phyloP scores from a whole-genome alignment of 306 rosid genomes.

The Sechiopsis laciniata region DNA sequence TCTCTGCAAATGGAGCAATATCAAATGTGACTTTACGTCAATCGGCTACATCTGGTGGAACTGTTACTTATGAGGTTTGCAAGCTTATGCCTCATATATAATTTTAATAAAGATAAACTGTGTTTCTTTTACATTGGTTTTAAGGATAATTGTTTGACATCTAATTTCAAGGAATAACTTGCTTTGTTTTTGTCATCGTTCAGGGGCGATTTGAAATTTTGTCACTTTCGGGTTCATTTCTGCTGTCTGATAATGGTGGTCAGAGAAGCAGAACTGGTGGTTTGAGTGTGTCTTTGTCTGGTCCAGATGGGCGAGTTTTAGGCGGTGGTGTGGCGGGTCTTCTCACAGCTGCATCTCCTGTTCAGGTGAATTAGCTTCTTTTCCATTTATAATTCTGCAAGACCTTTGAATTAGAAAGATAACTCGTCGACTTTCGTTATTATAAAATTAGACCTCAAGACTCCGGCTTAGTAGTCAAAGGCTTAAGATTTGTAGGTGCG shows the following conservation, averaged over 20 bases:
- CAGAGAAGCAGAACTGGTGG: conserved; percentile 48
- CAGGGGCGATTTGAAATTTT: conserved; percentile 79
- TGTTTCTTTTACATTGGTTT: no score
- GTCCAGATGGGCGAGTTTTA: conserved; percentile 66
- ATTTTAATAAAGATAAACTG: neutral
- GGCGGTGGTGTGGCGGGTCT: conserved; percentile 71
- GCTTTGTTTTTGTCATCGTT: conserved; percentile 17
- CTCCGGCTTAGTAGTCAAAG: no score
- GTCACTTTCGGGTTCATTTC: conserved; percentile 60
- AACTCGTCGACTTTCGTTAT: neutral
- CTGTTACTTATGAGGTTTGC: conserved; percentile 82
- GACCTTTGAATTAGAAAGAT: neutral
- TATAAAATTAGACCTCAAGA: no score
- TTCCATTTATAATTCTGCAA: neutral
- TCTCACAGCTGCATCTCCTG: conserved; percentile 65
- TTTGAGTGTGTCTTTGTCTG: conserved; percentile 54
- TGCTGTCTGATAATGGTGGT: conserved; percentile 39
- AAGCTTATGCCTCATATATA: neutral
- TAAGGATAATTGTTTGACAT: neutral
- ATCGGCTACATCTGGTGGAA: conserved; percentile 58
- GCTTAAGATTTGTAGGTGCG: no score
- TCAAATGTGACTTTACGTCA: conserved; percentile 70
- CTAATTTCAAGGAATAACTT: neutral
- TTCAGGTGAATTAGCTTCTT: conserved; percentile 47
- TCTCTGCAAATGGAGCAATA: conserved; percentile 66